These are phyloP conservation scores for Solanum pinnatisectum DNA, from an alignment of 257 asterid species.

Conservation along the genomic window DNA sequence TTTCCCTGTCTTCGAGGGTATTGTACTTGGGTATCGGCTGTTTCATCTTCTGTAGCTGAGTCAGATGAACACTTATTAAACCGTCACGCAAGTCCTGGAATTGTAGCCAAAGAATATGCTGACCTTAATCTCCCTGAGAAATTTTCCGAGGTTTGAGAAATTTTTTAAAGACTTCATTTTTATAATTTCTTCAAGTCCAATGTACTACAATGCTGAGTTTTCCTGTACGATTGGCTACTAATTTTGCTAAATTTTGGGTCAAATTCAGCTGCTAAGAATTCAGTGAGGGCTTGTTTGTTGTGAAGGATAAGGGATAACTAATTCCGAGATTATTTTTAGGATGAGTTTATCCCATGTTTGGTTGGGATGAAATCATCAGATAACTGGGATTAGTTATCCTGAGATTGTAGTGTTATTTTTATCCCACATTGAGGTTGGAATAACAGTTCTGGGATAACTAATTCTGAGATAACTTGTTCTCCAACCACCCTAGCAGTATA, in stretches of 20 bases:
- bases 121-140: conserved; percentile 71
- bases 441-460: neutral
- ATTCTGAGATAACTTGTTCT: too few species aligned
- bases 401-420: neutral
- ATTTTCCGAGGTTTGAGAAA: conserved; percentile 32
- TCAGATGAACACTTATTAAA: conserved; percentile 15
- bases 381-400: neutral
- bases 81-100: conserved; percentile 36
- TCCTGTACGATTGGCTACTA: neutral
- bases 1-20: neutral
- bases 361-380: neutral
- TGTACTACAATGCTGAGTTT: neutral
- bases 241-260: neutral
- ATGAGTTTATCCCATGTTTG: neutral
- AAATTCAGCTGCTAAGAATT: neutral
- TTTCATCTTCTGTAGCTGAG: conserved; percentile 5
- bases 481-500: neutral
- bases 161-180: neutral
- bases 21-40: neutral
- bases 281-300: neutral
- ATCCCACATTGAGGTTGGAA: neutral
- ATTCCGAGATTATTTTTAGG: neutral
- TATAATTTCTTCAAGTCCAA: neutral
- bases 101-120: conserved; percentile 74
- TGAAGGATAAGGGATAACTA: neutral